Evolutionary conservation across 202 grass and related monocot species (phyloP).

Genomic region (Zizania palustris): DNA sequence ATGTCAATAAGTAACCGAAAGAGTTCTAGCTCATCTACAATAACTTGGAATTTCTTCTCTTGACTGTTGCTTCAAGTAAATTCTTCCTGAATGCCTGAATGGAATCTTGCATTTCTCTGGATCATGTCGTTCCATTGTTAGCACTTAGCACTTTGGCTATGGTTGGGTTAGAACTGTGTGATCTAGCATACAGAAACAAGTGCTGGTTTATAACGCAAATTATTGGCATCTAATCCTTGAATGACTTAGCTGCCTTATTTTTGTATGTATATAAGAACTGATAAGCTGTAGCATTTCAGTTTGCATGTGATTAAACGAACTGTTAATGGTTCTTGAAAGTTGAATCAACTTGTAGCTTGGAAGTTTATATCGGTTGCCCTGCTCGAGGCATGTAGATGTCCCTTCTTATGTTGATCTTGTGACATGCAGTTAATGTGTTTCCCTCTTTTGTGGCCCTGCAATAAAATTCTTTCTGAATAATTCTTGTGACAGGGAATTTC

Average conservation of each 20-base stretch:
- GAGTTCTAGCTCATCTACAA: not conserved
- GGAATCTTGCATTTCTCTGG: constrained; percentile 3
- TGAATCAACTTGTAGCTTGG: constrained; percentile 3
- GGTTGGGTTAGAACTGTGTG: not conserved
- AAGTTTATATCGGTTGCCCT: constrained; percentile 1
- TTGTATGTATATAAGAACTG: not conserved
- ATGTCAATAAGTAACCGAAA: not conserved
- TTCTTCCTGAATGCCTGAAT: constrained; percentile 10
- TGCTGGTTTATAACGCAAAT: not conserved
- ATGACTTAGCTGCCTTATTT: not conserved
- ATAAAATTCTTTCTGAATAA: constrained; percentile 8
- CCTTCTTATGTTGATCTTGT: not conserved
- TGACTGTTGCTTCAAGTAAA: not conserved
- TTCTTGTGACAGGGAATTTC: constrained; percentile 91
- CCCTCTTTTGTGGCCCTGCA: not conserved
- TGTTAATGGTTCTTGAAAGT: constrained; percentile 3
- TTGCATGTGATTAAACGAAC: constrained; percentile 14
- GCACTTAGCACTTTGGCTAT: not conserved
- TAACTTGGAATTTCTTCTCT: not conserved
- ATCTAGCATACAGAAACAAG: constrained; percentile 14
- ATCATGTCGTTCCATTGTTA: not conserved
- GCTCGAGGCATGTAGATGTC: not conserved
- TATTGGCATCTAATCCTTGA: not conserved
- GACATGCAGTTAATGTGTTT: not conserved
- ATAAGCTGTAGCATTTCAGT: constrained; percentile 15